A percentile compares a stretch with the other conserved stretches of the same genome.
Evolutionary conservation across 176 grass and related monocot species (phyloP).

Genomic region (Dactylis glomerata): DNA sequence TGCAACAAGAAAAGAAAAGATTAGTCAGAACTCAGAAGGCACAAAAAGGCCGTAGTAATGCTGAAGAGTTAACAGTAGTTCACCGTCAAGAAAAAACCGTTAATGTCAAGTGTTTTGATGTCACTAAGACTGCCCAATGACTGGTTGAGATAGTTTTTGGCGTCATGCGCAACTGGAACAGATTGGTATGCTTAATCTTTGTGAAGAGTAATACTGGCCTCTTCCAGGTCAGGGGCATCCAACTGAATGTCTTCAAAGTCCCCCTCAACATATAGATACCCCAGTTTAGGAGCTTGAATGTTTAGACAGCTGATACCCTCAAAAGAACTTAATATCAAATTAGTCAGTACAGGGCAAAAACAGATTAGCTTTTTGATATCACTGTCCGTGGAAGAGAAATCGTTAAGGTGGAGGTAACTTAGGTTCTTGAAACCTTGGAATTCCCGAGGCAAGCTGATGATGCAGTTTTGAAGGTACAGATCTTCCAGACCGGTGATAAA

Average conservation of each 20-base stretch:
- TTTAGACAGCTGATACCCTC: background rate
- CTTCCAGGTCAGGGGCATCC: background rate
- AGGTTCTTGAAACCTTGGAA: background rate
- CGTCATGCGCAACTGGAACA: background rate
- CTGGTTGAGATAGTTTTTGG: background rate
- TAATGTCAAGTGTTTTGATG: background rate
- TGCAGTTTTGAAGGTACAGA: background rate
- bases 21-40: background rate
- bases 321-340: background rate
- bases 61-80: background rate
- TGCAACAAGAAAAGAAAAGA: too few species aligned
- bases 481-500: background rate
- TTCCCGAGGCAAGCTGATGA: background rate
- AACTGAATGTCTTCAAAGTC: background rate
- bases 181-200: background rate
- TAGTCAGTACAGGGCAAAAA: background rate
- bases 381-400: background rate
- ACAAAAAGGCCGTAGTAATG: background rate
- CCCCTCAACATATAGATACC: background rate
- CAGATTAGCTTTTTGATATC: too few species aligned
- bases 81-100: background rate
- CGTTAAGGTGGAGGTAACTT: background rate
- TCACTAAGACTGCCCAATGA: background rate
- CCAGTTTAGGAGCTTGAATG: background rate
- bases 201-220: background rate